Evolutionary conservation across 768 basidiomycete genomes (phyloP).

Genomic region (Mycena rosella): DNA sequence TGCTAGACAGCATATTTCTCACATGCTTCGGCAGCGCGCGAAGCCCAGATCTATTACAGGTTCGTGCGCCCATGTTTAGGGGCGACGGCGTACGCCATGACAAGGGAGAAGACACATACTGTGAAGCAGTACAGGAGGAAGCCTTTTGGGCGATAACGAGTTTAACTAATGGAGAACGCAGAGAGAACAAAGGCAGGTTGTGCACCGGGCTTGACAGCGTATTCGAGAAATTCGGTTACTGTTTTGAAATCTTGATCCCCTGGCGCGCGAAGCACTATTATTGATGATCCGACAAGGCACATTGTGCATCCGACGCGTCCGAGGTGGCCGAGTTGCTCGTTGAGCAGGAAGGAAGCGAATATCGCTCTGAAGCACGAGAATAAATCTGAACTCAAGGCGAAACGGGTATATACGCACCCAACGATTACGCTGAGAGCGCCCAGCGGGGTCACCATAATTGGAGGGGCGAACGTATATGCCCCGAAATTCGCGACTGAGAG

Average conservation of each 20-base stretch:
- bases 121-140: slow-evolving; percentile 93
- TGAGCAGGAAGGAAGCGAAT: slow-evolving; percentile 89
- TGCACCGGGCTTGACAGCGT: slow-evolving; percentile 90
- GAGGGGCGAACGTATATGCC: too few relatives aligned
- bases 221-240: slow-evolving; percentile 92
- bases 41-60: too few relatives aligned
- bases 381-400: too few relatives aligned
- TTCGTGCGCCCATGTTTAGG: slow-evolving; percentile 89
- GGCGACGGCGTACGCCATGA: slow-evolving; percentile 90
- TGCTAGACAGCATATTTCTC: too few relatives aligned
- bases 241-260: slow-evolving; percentile 94
- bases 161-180: not conserved
- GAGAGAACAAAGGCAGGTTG: slow-evolving; percentile 16
- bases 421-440: slow-evolving; percentile 96
- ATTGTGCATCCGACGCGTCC: slow-evolving; percentile 88
- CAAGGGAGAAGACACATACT: slow-evolving; percentile 81
- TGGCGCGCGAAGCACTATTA: slow-evolving; percentile 96
- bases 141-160: slow-evolving; percentile 59
- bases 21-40: too few relatives aligned
- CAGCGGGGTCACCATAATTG: slow-evolving; percentile 94
- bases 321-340: slow-evolving; percentile 94
- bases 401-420: slow-evolving; percentile 52
- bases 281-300: slow-evolving; percentile 87
- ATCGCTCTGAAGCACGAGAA: slow-evolving; percentile 66
- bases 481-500: slow-evolving; percentile 88